A percentile compares a stretch with the other conserved stretches of the same genome.
Evolutionary conservation across 2,329 filamentous ascomycete species (phyloP).

Genomic region (Exophiala calicioides): DNA sequence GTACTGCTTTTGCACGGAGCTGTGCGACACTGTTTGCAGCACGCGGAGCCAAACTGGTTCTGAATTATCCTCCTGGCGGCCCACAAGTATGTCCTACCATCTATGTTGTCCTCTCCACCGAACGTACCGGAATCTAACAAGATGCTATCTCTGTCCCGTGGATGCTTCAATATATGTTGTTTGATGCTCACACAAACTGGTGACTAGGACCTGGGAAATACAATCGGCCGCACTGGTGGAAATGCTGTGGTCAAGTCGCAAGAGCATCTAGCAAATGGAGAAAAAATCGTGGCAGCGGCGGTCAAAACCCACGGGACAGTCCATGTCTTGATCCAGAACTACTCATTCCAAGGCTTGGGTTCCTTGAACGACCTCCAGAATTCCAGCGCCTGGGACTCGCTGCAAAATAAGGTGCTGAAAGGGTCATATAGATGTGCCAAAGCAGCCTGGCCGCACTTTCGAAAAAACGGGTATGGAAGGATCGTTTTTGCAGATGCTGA

Average conservation of each 20-base stretch:
- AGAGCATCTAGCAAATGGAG: background rate
- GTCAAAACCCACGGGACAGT: constrained; percentile 7
- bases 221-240: no score
- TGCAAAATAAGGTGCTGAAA: constrained; percentile 51
- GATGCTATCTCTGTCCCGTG: no score
- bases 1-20: background rate
- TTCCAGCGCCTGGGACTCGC: constrained; percentile 1
- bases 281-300: constrained; percentile 4
- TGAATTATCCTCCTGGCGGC: constrained; percentile 10
- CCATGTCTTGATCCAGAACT: constrained; percentile 18
- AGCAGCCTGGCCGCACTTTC: constrained; percentile 95
- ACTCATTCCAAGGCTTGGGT: background rate
- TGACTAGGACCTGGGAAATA: no score
- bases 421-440: constrained; percentile 94
- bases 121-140: no score
- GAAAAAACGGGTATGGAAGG: constrained; percentile 97
- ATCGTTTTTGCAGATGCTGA: constrained; percentile 99
- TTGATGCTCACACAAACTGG: no score
- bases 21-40: constrained; percentile 1
- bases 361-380: constrained; percentile 3
- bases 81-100: no score
- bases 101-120: no score
- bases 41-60: constrained; percentile 5
- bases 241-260: background rate
- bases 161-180: no score